Evolutionary conservation across 129 eudicot species (phyloP).

Genomic region (Glebionis coronaria): DNA sequence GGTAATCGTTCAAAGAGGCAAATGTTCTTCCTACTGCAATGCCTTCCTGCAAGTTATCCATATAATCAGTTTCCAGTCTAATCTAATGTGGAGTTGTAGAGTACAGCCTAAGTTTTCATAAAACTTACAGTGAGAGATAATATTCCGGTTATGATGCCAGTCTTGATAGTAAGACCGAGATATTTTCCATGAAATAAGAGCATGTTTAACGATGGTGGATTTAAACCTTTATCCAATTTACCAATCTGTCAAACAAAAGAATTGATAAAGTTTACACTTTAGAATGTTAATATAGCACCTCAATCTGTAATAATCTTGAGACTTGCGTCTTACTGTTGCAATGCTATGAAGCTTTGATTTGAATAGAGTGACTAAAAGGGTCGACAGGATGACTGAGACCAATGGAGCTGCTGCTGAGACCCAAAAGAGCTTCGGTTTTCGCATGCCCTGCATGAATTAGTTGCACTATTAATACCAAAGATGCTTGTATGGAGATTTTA

Average conservation of each 20-base stretch:
- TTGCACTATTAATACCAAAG: not conserved
- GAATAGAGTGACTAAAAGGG: conserved; percentile 65
- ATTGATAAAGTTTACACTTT: not conserved
- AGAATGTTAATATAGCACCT: not conserved
- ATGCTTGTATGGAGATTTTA: too few species aligned
- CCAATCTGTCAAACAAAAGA: conserved; percentile 56
- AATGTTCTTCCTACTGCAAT: conserved; percentile 98
- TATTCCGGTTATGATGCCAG: conserved; percentile 89
- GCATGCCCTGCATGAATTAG: conserved; percentile 59
- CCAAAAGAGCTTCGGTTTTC: conserved; percentile 85
- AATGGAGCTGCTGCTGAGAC: conserved; percentile 96
- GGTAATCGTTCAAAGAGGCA: conserved; percentile 78
- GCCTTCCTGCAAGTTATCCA: conserved; percentile 58
- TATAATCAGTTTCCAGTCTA: not conserved
- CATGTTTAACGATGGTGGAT: conserved; percentile 96
- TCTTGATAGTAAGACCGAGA: conserved; percentile 70
- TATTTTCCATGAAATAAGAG: conserved; percentile 63
- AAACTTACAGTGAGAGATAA: conserved; percentile 83
- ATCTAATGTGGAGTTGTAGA: not conserved
- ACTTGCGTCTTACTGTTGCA: conserved; percentile 52
- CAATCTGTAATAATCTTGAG: not conserved
- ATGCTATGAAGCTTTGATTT: conserved; percentile 58
- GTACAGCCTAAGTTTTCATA: not conserved
- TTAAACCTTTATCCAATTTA: conserved; percentile 75
- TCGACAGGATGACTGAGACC: conserved; percentile 79